Evolutionary conservation across 202 grass and related monocot species (phyloP).

Genomic region (Zoysia matrella): DNA sequence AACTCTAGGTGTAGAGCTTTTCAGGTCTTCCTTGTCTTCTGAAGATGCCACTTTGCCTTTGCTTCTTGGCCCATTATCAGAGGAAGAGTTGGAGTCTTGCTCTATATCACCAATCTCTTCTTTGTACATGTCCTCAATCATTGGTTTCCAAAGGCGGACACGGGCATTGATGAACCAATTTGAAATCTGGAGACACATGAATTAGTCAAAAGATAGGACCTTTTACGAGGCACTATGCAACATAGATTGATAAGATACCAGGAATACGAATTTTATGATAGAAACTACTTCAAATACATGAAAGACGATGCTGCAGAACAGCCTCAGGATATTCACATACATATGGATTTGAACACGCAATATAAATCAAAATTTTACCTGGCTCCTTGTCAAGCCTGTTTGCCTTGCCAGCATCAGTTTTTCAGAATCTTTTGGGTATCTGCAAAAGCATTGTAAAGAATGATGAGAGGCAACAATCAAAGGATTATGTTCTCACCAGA

Average conservation of each 20-base stretch:
- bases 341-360: background rate
- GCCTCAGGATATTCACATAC: background rate
- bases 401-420: slow-evolving; percentile 82
- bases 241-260: background rate
- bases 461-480: slow-evolving; percentile 5
- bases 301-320: background rate
- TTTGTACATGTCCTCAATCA: no score
- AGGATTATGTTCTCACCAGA: background rate
- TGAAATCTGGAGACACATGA: background rate
- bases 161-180: no score
- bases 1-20: slow-evolving; percentile 37
- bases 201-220: background rate
- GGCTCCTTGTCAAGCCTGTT: slow-evolving; percentile 81
- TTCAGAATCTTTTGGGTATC: slow-evolving; percentile 89
- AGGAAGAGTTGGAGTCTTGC: no score
- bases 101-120: no score
- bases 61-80: no score
- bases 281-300: background rate
- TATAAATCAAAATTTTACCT: slow-evolving; percentile 49
- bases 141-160: no score
- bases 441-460: slow-evolving; percentile 31
- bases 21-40: no score
- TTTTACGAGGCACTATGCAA: background rate
- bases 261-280: background rate
- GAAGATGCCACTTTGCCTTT: no score